These are phyloP conservation scores for Solanum hybrid DNA, from an alignment of 305 asterid genomes.

Conservation along the genomic window DNA sequence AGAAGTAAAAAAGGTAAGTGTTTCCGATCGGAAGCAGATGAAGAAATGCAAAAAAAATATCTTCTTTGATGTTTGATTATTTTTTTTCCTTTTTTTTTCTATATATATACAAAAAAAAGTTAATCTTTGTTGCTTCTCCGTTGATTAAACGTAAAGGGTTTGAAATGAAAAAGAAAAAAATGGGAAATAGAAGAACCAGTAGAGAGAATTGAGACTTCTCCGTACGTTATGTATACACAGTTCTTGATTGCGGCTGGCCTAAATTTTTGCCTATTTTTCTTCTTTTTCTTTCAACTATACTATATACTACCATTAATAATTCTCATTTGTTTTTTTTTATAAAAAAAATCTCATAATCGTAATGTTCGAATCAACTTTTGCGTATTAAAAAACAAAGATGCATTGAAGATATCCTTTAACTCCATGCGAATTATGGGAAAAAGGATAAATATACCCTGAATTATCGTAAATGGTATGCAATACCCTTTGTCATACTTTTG, in stretches of 20 bases:
- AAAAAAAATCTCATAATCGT: not conserved
- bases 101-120: not conserved
- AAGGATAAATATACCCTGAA: too few species aligned
- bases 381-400: not conserved
- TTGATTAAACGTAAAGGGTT: slow-evolving; percentile 9
- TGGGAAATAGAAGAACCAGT: slow-evolving; percentile 9
- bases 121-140: slow-evolving; percentile 9
- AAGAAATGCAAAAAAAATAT: slow-evolving; percentile 5
- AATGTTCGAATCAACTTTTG: not conserved
- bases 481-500: too few species aligned
- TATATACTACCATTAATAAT: not conserved
- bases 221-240: not conserved
- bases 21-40: slow-evolving; percentile 32
- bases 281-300: slow-evolving; percentile 1
- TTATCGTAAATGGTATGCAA: too few species aligned
- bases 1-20: slow-evolving; percentile 27
- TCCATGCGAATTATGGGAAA: too few species aligned
- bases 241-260: slow-evolving; percentile 4
- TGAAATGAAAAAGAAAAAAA: not conserved
- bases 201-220: not conserved
- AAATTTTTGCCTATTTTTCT: slow-evolving; percentile 5
- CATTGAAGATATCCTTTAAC: too few species aligned
- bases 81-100: not conserved
- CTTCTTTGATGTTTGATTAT: not conserved
- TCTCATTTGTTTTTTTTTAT: not conserved